Evolutionary conservation across 1,284 basidiomycete species (phyloP).

Genomic region (Xerocomus tenax): DNA sequence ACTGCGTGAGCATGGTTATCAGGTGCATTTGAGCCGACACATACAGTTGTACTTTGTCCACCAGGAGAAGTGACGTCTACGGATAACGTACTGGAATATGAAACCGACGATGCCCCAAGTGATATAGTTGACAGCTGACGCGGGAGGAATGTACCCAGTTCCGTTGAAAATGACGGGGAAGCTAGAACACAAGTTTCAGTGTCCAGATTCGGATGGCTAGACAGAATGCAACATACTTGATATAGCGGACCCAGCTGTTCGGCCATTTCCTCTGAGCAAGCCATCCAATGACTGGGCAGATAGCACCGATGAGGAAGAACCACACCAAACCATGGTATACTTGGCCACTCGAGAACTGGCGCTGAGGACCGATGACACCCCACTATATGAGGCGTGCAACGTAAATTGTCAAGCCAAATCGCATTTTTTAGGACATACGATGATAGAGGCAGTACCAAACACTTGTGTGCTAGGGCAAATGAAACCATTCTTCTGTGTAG

Average conservation of each 20-base stretch:
- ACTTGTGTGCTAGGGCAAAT: background rate
- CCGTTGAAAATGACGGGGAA: background rate
- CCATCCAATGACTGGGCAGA: background rate
- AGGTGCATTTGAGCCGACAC: background rate
- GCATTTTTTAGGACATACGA: constrained; percentile 18
- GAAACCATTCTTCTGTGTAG: background rate
- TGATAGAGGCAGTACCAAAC: constrained; percentile 3
- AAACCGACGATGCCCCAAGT: background rate
- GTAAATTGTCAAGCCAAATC: background rate
- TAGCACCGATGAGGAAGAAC: background rate
- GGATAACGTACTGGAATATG: background rate
- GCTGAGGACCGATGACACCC: constrained; percentile 39
- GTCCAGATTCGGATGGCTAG: background rate
- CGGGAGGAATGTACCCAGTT: background rate
- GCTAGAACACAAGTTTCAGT: background rate
- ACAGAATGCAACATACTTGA: background rate
- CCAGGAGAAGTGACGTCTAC: background rate
- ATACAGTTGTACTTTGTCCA: background rate
- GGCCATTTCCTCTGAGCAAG: background rate
- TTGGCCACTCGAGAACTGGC: constrained; percentile 14
- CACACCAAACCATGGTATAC: background rate
- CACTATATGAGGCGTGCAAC: constrained; percentile 17
- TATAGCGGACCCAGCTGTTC: background rate
- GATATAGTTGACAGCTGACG: background rate
- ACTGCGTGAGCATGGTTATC: background rate